phyloP scores from a whole-genome alignment of 208 protist genomes.

The Trichomonas vaginalis region DNA sequence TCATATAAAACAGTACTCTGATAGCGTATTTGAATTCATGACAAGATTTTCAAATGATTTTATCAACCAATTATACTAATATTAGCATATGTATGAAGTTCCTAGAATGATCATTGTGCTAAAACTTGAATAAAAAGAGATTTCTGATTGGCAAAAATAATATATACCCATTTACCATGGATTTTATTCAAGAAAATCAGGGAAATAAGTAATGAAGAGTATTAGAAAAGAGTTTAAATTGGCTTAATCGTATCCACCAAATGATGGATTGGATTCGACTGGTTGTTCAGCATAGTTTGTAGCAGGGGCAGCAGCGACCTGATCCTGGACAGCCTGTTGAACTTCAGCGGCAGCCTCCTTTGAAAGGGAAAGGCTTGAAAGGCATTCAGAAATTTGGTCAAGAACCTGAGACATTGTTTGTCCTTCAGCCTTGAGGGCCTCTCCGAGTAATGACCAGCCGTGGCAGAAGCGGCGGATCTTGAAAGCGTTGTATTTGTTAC shows the following conservation, averaged over 20 bases:
- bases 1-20: too few species aligned
- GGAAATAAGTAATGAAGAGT: too few species aligned
- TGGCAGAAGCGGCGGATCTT: background rate
- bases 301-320: background rate
- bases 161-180: too few species aligned
- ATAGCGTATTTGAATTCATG: too few species aligned
- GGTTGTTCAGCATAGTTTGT: background rate
- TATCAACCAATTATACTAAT: too few species aligned
- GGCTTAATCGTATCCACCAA: background rate
- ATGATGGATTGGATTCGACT: background rate
- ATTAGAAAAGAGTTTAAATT: background rate
- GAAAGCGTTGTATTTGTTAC: background rate
- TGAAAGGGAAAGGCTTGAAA: background rate
- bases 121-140: too few species aligned
- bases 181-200: too few species aligned
- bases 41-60: too few species aligned
- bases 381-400: background rate
- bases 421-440: background rate
- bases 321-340: background rate
- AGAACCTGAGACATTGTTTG: background rate
- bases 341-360: background rate
- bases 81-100: too few species aligned
- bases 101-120: too few species aligned
- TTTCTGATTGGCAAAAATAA: too few species aligned
- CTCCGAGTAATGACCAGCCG: background rate